Evolutionary conservation across 2,329 filamentous ascomycete genomes (phyloP).

Genomic region (Neofusicoccum sp.): DNA sequence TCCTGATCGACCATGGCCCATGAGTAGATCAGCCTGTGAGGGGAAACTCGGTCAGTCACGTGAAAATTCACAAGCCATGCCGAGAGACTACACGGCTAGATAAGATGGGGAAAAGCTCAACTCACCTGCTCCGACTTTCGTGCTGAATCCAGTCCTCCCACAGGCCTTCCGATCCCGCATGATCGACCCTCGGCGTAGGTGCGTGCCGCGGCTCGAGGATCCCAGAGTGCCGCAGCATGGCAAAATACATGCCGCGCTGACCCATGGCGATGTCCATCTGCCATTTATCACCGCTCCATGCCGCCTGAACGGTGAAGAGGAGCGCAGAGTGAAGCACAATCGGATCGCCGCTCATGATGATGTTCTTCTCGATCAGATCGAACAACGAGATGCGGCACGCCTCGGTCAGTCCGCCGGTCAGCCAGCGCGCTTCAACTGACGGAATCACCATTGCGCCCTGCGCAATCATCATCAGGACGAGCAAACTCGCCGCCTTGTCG

Average conservation of each 20-base stretch:
- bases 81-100: not conserved
- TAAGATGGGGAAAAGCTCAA: conserved; percentile 18
- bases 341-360: conserved; percentile 67
- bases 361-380: conserved; percentile 71
- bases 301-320: conserved; percentile 68
- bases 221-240: conserved; percentile 71
- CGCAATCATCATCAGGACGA: conserved; percentile 72
- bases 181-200: conserved; percentile 49
- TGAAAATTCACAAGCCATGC: not conserved
- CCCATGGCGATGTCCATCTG: conserved; percentile 78
- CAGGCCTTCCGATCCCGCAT: conserved; percentile 49
- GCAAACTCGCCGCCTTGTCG: conserved; percentile 65
- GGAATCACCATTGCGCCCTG: conserved; percentile 70
- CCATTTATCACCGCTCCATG: conserved; percentile 77
- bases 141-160: conserved; percentile 69
- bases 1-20: conserved; percentile 78
- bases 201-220: conserved; percentile 60
- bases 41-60: conserved; percentile 13
- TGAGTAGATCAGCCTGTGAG: conserved; percentile 66
- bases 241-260: conserved; percentile 72
- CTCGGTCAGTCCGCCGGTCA: conserved; percentile 69
- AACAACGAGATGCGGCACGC: conserved; percentile 73
- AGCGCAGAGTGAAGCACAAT: conserved; percentile 67
- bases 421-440: conserved; percentile 64
- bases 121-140: conserved; percentile 65